A percentile compares a stretch with the other conserved stretches of the same genome.
Conservation (phyloP, 2,329 filamentous ascomycete genomes). For the Clonostachys sp. region DNA sequence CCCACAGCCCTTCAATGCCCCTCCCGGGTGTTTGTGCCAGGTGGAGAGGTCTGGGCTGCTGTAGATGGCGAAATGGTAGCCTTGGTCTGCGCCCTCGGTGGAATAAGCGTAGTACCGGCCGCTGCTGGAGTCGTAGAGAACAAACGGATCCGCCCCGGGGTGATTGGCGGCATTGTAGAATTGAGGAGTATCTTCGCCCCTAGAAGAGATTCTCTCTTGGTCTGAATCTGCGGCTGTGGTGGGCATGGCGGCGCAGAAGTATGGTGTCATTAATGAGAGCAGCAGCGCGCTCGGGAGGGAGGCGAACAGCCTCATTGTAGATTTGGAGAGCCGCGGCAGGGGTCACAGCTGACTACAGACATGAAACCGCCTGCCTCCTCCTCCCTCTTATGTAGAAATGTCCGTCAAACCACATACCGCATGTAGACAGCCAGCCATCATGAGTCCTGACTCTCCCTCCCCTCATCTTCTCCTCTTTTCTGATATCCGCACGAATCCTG, state of each 20-base stretch:
- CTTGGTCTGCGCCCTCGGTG: constrained; percentile 24
- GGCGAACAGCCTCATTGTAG: not conserved
- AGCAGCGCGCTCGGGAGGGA: not conserved
- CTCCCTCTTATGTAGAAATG: not conserved
- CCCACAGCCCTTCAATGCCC: constrained; percentile 22
- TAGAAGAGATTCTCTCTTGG: not conserved
- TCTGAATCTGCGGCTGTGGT: too few relatives aligned
- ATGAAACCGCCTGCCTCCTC: not conserved
- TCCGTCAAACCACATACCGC: not conserved
- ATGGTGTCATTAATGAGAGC: not conserved
- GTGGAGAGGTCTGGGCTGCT: constrained; percentile 26
- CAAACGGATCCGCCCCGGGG: constrained; percentile 22
- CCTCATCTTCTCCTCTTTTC: not conserved
- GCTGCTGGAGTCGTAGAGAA: constrained; percentile 19
- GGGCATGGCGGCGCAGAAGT: too few relatives aligned
- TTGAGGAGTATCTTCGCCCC: constrained; percentile 9
- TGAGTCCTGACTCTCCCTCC: not conserved
- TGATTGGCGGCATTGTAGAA: constrained; percentile 26
- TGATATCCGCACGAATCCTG: too few relatives aligned
- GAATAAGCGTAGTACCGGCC: constrained; percentile 26
- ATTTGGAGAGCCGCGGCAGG: not conserved
- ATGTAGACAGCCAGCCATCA: not conserved
- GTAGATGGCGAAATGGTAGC: constrained; percentile 24
- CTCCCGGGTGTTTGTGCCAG: constrained; percentile 23
- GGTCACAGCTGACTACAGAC: not conserved